phyloP scores from a whole-genome alignment of 2,329 filamentous ascomycete species.

The Madurella mycetomatis region DNA sequence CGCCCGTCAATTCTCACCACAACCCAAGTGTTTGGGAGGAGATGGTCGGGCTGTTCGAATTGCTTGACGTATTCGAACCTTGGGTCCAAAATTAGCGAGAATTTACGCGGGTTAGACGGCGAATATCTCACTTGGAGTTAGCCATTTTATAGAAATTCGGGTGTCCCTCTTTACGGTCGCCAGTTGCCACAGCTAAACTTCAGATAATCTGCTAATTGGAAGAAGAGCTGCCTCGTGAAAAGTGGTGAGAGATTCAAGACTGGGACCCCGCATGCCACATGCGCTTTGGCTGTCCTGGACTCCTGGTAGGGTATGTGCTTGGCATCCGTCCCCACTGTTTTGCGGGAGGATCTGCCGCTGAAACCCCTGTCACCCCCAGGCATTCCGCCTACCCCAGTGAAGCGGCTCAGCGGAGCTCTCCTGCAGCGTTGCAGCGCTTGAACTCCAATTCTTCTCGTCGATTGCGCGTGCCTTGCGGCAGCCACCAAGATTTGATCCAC shows the following conservation, averaged over 20 bases:
- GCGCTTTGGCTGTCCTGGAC: not conserved
- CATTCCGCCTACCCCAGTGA: not conserved
- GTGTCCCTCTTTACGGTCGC: not conserved
- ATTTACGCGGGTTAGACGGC: not conserved
- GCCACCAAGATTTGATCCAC: not conserved
- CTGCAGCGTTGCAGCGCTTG: constrained; percentile 18
- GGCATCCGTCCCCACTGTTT: not conserved
- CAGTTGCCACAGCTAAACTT: not conserved
- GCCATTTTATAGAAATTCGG: constrained; percentile 40
- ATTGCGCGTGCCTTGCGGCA: not conserved
- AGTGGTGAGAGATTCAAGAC: not conserved
- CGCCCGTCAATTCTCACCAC: constrained; percentile 90
- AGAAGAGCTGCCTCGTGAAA: not conserved
- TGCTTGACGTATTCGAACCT: constrained; percentile 92
- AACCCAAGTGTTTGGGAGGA: constrained; percentile 92
- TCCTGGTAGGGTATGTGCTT: not conserved
- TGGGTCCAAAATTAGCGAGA: constrained; percentile 19
- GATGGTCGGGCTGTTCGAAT: constrained; percentile 76
- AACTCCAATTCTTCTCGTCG: not conserved
- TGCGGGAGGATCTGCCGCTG: constrained; percentile 2
- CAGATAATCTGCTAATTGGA: not conserved
- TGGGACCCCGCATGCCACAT: constrained; percentile 8
- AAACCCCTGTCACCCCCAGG: not conserved
- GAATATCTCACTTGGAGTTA: constrained; percentile 48
- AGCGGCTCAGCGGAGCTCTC: constrained; percentile 5